A percentile compares a stretch with the other conserved stretches of the same genome.
phyloP scores from a whole-genome alignment of 2,329 filamentous ascomycete genomes.

The Scedosporium minutisporum region DNA sequence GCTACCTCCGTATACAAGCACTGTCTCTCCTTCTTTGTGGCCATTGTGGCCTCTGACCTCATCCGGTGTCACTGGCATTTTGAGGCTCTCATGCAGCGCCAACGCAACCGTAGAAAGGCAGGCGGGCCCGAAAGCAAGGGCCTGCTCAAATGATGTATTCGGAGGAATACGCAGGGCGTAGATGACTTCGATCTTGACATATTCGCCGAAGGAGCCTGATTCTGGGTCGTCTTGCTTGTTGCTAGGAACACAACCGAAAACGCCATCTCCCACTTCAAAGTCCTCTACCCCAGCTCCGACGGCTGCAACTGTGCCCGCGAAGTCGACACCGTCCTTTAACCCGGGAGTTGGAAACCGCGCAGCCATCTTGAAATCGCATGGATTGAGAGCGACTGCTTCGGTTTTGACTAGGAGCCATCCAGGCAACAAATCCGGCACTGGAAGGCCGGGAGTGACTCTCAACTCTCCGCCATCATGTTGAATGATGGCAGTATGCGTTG shows the following conservation, averaged over 20 bases:
- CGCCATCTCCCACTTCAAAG: conserved; percentile 37
- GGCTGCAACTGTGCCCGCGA: conserved; percentile 24
- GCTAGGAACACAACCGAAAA: conserved; percentile 30
- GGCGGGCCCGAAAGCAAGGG: conserved; percentile 36
- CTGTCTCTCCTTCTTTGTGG: conserved; percentile 15
- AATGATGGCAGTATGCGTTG: conserved; percentile 2
- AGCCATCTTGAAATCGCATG: conserved; percentile 25
- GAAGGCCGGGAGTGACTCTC: background rate
- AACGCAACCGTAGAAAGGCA: conserved; percentile 4
- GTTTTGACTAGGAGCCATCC: conserved; percentile 21
- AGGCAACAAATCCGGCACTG: background rate
- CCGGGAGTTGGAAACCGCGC: conserved; percentile 13
- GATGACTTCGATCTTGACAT: conserved; percentile 27
- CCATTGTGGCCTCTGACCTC: background rate
- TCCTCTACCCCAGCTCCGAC: conserved; percentile 34
- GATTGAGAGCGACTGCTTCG: conserved; percentile 25
- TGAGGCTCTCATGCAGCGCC: conserved; percentile 17
- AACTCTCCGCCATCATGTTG: conserved; percentile 3
- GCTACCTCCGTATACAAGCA: conserved; percentile 35
- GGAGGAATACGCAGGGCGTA: conserved; percentile 33
- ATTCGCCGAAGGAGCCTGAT: conserved; percentile 31
- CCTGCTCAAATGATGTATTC: conserved; percentile 34
- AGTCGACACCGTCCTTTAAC: conserved; percentile 31
- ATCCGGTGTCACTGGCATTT: conserved; percentile 8
- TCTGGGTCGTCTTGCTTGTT: conserved; percentile 17